Evolutionary conservation across 495 filamentous ascomycete species (phyloP), one percentile per base, ranked within the genome.

Genomic region (Xylaria acuta): DNA sequence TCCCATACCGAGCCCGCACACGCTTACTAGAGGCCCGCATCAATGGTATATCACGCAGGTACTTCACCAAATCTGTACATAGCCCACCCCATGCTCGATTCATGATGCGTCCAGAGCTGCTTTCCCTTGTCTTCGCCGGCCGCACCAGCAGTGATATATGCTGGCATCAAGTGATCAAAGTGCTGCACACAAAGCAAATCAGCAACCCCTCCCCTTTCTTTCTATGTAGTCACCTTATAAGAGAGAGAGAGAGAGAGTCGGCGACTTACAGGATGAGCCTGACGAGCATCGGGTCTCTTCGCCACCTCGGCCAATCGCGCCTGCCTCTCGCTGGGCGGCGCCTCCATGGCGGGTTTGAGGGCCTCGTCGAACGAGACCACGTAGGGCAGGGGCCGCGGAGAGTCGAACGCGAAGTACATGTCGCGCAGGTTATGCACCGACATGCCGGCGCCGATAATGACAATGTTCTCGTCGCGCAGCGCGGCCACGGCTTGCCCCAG

Each of bases 351-450:
- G 16, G 92, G 88, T 77, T 90, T 93, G 27, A 96, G 84, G 16
- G 92, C 94, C 49, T 91, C 86, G 80, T 96, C 93, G 73, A 97
- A 97, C 56, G 88, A 90, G 25, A 84, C 84, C n/a, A 86, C 84
- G 78, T 94, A 94, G n/a, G 89, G 89, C 76, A 91, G 49, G 2
- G 88, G 87, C 20, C 71, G 77, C 22, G 85, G 75, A n/a, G 83
- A 80, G 6, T 81, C 85, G 64, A 77, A 81, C 1, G 84, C 77
- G 62, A 82, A 82, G 14, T 84, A 83, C 72, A 91, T 30, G 74
- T 94, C 92, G n/a, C 89, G 86, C 47, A 95, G 84, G 77, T 96
- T 96, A 76, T 96, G 94, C 30, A 94, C 94, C 1, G 91, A 91
- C 93, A 95, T 95, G n/a, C 94, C 93, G 0, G 92, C 91, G 25